A percentile compares a stretch with the other conserved stretches of the same genome.
These are phyloP conservation scores for Rhizopogon vinicolor DNA, from an alignment of 768 basidiomycete genomes.

Conservation along the genomic window DNA sequence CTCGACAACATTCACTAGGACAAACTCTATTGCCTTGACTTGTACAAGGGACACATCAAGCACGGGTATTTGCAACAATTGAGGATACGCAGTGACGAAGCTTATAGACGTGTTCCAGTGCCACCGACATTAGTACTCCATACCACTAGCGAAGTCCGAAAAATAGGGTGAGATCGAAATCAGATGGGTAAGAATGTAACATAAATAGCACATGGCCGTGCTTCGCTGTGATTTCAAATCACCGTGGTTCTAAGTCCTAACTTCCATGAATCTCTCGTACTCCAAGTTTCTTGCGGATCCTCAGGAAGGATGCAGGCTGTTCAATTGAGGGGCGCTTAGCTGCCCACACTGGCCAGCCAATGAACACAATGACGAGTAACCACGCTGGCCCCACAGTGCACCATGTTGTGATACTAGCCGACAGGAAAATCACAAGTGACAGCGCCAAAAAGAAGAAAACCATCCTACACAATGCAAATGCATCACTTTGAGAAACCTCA, in stretches of 20 bases:
- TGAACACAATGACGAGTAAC: neutral
- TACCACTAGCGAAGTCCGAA: no score
- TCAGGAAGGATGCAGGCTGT: neutral
- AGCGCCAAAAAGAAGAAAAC: slow-evolving; percentile 5
- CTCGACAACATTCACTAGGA: no score
- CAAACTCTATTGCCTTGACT: no score
- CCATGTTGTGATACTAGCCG: neutral
- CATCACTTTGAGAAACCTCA: neutral
- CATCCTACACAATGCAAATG: slow-evolving; percentile 1
- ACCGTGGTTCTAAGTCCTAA: neutral
- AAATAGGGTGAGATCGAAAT: no score
- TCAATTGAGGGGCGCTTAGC: neutral
- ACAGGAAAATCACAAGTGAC: slow-evolving; percentile 2
- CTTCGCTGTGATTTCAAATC: no score
- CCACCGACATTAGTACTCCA: no score
- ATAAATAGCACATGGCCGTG: no score
- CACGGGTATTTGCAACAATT: no score
- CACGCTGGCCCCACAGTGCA: neutral
- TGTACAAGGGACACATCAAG: neutral
- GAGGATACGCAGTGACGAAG: neutral
- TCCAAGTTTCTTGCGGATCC: neutral
- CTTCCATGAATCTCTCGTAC: no score
- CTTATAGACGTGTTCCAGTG: neutral
- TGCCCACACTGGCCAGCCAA: neutral
- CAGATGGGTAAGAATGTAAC: no score